Conservation (phyloP, 495 filamentous ascomycete species). For the Lepraria neglecta region DNA sequence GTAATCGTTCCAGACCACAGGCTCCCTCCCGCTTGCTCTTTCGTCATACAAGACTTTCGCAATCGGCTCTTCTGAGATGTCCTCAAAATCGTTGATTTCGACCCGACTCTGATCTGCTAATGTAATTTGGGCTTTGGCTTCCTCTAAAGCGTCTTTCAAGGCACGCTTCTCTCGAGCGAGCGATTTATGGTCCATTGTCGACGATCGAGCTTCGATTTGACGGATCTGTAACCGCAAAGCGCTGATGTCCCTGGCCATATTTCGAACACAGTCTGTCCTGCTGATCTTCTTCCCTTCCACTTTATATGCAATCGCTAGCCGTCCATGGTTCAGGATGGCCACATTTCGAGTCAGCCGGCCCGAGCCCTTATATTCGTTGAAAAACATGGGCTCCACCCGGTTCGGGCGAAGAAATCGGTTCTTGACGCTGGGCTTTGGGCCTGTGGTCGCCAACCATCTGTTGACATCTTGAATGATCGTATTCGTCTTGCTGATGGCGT, state of each 20-base stretch:
- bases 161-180: constrained; percentile 14
- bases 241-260: constrained; percentile 27
- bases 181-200: constrained; percentile 15
- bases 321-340: constrained; percentile 25
- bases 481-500: constrained; percentile 29
- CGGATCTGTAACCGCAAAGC: constrained; percentile 23
- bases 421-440: background rate
- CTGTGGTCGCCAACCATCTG: constrained; percentile 20
- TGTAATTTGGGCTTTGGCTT: constrained; percentile 22
- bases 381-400: constrained; percentile 13
- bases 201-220: constrained; percentile 21
- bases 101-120: constrained; percentile 24
- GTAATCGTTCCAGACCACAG: constrained; percentile 29
- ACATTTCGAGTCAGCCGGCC: constrained; percentile 28
- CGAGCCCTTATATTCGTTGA: constrained; percentile 18
- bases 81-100: constrained; percentile 21
- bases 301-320: constrained; percentile 34
- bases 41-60: constrained; percentile 25
- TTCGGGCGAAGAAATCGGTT: constrained; percentile 1
- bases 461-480: constrained; percentile 25
- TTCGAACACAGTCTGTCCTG: constrained; percentile 26
- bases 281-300: constrained; percentile 34
- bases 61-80: constrained; percentile 31
- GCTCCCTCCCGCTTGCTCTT: constrained; percentile 8
- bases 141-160: constrained; percentile 21